phyloP scores from a whole-genome alignment of 2,329 filamentous ascomycete species.

The Fonsecaea nubica region DNA sequence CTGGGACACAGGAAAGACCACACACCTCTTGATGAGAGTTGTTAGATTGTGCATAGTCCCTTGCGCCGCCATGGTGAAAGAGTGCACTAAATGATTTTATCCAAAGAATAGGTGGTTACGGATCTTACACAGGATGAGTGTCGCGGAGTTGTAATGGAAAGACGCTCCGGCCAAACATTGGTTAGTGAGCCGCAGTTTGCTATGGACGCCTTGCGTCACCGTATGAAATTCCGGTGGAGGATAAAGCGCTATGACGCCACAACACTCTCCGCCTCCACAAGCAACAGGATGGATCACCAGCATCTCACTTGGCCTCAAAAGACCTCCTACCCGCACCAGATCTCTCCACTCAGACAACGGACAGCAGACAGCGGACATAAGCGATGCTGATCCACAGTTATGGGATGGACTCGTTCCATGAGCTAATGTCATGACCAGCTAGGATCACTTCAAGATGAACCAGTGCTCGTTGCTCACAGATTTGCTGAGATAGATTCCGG shows the following conservation, averaged over 20 bases:
- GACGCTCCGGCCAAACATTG: conserved; percentile 16
- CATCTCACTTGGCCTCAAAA: background rate
- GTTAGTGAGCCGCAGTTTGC: conserved; percentile 4
- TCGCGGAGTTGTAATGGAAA: conserved; percentile 18
- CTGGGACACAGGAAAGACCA: conserved; percentile 32
- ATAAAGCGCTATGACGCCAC: background rate
- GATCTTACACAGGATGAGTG: conserved; percentile 25
- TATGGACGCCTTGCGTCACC: background rate
- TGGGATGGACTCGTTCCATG: background rate
- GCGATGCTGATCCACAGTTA: background rate
- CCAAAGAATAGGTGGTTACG: conserved; percentile 19
- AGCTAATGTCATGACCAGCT: background rate
- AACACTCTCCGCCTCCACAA: background rate
- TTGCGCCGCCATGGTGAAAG: conserved; percentile 34
- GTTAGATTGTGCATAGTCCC: conserved; percentile 91
- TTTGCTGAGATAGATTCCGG: too few species aligned
- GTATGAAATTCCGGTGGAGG: background rate
- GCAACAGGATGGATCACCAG: background rate
- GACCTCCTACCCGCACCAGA: background rate
- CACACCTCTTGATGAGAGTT: conserved; percentile 96
- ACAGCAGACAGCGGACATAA: background rate
- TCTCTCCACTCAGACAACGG: background rate
- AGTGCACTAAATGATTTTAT: conserved; percentile 10
- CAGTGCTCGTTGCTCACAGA: background rate
- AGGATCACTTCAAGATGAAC: background rate